Base-by-base conservation (phyloP, 2,329 filamentous ascomycete genomes). In the Sclerotinia spermophila region DNA sequence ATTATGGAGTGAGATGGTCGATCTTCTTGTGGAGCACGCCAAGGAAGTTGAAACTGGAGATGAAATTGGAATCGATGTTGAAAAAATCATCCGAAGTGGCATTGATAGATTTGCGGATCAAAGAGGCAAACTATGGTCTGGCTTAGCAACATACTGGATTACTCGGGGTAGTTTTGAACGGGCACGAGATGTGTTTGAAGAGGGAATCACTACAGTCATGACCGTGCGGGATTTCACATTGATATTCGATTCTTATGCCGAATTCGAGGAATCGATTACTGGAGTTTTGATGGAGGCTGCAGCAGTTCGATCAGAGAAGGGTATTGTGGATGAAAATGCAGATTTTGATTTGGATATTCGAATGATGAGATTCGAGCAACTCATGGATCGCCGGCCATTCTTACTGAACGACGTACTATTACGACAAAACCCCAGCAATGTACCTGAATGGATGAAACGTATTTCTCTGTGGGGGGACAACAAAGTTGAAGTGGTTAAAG, bases 171-270 rank as follows among this genome's bases (percentile, higher is more conserved):
- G 92, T 78, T 98, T 97, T 78, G 96, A 98, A 82, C 90, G 91
- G 72, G 94, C 96, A 21, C 86, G 96, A 74, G 96, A 99, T 80
- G 86, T 96, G 5, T 98, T 97, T 75, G 96, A 99, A 81, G 94
- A 98, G 81, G 96, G 93, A 59, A 93, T 98, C 75, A 97, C 93
- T 17, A 98, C 95, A 1, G 96, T 97, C 73, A 98, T 98, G 95
- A 99, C 96, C 2, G 94, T 99, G 59, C 90, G 96, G 70, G 96
- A 99, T 82, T 99, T 99, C 79, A 96, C 94, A 0, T 87, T 98
- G 69, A 91, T 98, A 60, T 99, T 99, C 77, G 96, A 99, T 81
- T 92, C 94, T 0, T 99, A 98, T 78, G 90, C 92, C 44, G 96
- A 99, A 81, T 97, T 97, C 73, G 96, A 99, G 80, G 96, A 99